These are phyloP conservation scores for Guillardia theta DNA, from an alignment of 78 protist species.

Conservation along the genomic window DNA sequence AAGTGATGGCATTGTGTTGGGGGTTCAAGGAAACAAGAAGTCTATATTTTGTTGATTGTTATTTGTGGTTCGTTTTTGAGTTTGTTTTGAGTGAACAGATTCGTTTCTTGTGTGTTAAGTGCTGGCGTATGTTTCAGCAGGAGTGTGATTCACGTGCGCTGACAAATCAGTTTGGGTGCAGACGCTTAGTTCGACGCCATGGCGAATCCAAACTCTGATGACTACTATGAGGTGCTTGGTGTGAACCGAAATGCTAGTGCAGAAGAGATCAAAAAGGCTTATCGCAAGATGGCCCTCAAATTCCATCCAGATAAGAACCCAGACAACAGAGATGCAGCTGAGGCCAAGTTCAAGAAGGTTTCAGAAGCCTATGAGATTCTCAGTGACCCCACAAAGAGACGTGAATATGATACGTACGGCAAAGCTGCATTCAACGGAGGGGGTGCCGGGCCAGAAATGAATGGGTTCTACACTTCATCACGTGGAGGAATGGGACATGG, in stretches of 20 bases:
- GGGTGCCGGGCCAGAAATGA: background rate
- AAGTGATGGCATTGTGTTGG: no score
- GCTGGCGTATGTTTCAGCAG: no score
- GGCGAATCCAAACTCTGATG: background rate
- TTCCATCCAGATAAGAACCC: constrained; percentile 27
- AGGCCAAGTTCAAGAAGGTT: background rate
- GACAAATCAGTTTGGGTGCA: no score
- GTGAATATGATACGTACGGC: background rate
- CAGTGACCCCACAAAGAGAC: background rate
- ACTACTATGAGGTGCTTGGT: constrained; percentile 28
- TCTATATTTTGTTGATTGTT: no score
- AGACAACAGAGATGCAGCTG: background rate
- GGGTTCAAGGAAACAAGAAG: no score
- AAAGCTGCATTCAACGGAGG: background rate
- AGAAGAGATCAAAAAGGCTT: background rate
- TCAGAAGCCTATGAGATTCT: background rate
- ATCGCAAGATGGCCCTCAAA: background rate
- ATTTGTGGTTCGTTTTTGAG: no score
- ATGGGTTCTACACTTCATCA: background rate
- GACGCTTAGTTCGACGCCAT: no score
- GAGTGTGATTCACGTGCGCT: no score
- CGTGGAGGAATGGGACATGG: no score
- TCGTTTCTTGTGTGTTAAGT: no score
- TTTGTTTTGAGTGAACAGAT: no score
- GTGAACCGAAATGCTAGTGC: background rate